Conservation (phyloP, 805 yeast genomes). For the Hanseniaspora thailandica region DNA sequence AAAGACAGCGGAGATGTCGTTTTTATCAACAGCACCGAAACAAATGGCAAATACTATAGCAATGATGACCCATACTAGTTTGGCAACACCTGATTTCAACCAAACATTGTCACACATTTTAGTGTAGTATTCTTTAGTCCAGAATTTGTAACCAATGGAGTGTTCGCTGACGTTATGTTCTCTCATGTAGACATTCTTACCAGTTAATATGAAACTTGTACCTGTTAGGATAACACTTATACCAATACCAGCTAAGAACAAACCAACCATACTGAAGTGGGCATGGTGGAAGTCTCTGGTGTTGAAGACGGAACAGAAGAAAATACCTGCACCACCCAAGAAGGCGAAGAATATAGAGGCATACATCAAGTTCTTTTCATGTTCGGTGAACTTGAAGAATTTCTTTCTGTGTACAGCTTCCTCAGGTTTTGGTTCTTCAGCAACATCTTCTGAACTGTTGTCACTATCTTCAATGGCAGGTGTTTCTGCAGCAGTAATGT, state of each 20-base stretch:
- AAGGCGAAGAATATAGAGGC: conserved; percentile 35
- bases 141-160: conserved; percentile 17
- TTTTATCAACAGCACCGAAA: conserved; percentile 42
- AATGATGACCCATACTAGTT: conserved; percentile 50
- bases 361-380: conserved; percentile 33
- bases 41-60: conserved; percentile 60
- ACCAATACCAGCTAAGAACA: conserved; percentile 60
- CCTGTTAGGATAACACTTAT: conserved; percentile 38
- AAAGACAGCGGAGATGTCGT: conserved; percentile 48
- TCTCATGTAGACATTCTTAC: conserved; percentile 29
- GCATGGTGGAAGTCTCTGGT: conserved; percentile 44
- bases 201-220: conserved; percentile 38
- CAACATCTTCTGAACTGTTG: not conserved
- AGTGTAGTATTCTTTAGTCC: conserved; percentile 17
- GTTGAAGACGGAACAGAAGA: conserved; percentile 63
- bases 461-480: conserved; percentile 14
- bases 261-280: conserved; percentile 56
- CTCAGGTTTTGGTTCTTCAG: conserved; percentile 15
- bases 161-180: conserved; percentile 19
- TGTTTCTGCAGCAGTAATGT: conserved; percentile 32
- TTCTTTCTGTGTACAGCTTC: conserved; percentile 19
- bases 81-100: conserved; percentile 41
- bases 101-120: conserved; percentile 35
- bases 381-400: conserved; percentile 28
- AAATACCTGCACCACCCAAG: conserved; percentile 59